Base-by-base conservation (phyloP, 495 filamentous ascomycete genomes). In the Letharia columbiana region DNA sequence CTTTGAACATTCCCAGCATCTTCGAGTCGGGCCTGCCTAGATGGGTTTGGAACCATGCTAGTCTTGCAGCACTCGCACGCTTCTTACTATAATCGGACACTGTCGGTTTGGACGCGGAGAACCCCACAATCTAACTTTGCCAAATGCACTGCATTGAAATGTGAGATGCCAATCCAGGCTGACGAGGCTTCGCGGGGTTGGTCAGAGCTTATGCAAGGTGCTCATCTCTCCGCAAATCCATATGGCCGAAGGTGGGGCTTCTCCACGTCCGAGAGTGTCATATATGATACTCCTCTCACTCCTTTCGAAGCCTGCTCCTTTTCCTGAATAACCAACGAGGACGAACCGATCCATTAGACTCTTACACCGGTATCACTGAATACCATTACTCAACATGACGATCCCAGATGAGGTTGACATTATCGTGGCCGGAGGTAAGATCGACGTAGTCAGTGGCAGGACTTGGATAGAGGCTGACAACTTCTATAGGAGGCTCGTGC, bases 381-480 rank as follows among this genome's bases (percentile, higher is more conserved):
- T n/a, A 17, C 49, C 17, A 20, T 41, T 23, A 15, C 2, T 41
- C 50, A 73, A 61, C 58, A 79, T 79, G 77, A 76, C 76, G 4
- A 74, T 84, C 54, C 84, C 84, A 28, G 86, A 89, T 41, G 89
- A 92, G 77, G 88, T 91, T 68, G 89, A 93, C 72, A 90, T 93
- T 67, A 92, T 93, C 70, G 87, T 93, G 64, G 88, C 86, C 71
- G 90, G 89, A 69, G 90, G 89, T 73, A 77, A 40, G 65, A 28
- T n/a, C 35, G 9, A n/a, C 12, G 18, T 35, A 35, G 3, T 15
- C 31, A 61, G 31, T 18, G 15, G 39, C 28, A 42, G 35, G 28
- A 47, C 39, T 20, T 28, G 40, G 47, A 63, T n/a, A 8, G 11
- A 5, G 13, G 41, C 58, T 66, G 40, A 64, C 49, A 20, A 54